Evolutionary conservation across 495 filamentous ascomycete species (phyloP).

Genomic region (Aspergillus hancockii): DNA sequence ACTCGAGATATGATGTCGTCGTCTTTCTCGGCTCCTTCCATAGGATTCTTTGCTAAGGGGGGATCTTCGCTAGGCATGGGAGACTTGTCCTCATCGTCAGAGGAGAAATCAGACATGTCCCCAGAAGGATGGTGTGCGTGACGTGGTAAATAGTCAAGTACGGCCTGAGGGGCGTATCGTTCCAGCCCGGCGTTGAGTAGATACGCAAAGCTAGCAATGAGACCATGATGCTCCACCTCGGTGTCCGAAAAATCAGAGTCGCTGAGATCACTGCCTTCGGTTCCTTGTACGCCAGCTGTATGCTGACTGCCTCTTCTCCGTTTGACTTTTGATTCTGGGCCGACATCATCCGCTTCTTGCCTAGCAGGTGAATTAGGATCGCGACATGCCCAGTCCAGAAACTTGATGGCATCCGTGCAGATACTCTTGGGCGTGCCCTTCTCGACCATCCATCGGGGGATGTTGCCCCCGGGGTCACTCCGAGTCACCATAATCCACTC

Average conservation of each 20-base stretch:
- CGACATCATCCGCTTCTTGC: background rate
- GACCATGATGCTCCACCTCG: constrained; percentile 37
- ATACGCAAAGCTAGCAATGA: constrained; percentile 48
- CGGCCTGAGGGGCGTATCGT: constrained; percentile 48
- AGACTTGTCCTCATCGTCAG: constrained; percentile 1
- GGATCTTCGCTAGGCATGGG: constrained; percentile 1
- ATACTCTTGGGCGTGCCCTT: constrained; percentile 86
- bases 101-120: constrained; percentile 1
- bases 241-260: constrained; percentile 21
- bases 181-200: constrained; percentile 42
- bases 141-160: constrained; percentile 49
- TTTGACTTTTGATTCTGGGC: background rate
- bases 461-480: constrained; percentile 90
- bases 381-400: constrained; percentile 78
- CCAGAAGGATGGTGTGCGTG: constrained; percentile 37
- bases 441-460: constrained; percentile 93
- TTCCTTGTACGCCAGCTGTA: constrained; percentile 7
- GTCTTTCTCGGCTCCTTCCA: constrained; percentile 15
- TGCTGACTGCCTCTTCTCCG: constrained; percentile 17
- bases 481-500: constrained; percentile 98
- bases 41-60: constrained; percentile 10
- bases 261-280: constrained; percentile 16
- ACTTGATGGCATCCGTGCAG: constrained; percentile 77
- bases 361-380: constrained; percentile 35
- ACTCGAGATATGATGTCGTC: constrained; percentile 30